phyloP scores from a whole-genome alignment of 2,329 filamentous ascomycete genomes.

The Cladosporium sphaerospermum region DNA sequence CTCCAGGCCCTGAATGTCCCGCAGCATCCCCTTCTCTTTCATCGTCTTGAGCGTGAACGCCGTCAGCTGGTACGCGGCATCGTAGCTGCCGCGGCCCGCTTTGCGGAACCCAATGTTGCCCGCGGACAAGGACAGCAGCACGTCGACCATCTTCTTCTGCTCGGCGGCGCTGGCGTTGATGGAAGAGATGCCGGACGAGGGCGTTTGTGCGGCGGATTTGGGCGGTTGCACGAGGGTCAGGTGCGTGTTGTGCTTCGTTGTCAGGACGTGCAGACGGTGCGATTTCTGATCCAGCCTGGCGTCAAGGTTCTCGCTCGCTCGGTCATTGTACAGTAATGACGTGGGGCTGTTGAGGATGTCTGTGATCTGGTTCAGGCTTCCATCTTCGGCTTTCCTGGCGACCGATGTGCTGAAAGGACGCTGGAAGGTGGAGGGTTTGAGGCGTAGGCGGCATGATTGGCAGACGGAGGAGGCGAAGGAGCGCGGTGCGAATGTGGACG shows the following conservation, averaged over 20 bases:
- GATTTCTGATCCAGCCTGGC: slow-evolving; percentile 35
- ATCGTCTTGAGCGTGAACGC: slow-evolving; percentile 79
- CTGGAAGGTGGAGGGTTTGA: slow-evolving; percentile 16
- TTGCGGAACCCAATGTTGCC: slow-evolving; percentile 93
- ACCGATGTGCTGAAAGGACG: slow-evolving; percentile 30
- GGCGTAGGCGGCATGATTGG: slow-evolving; percentile 33
- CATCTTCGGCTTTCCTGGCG: neutral
- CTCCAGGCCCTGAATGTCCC: slow-evolving; percentile 71
- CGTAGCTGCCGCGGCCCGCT: slow-evolving; percentile 71
- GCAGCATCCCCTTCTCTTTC: slow-evolving; percentile 70
- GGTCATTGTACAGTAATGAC: neutral
- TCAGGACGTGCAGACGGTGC: slow-evolving; percentile 81
- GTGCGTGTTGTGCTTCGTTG: slow-evolving; percentile 91
- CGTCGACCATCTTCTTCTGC: slow-evolving; percentile 42
- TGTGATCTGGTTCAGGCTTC: neutral
- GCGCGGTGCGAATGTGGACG: slow-evolving; percentile 16
- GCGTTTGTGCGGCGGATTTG: slow-evolving; percentile 21
- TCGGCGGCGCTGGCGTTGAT: slow-evolving; percentile 45
- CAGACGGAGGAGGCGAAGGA: slow-evolving; percentile 31
- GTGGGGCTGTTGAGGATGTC: neutral
- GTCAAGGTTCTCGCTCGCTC: slow-evolving; percentile 5
- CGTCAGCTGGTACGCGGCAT: slow-evolving; percentile 84
- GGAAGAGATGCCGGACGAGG: slow-evolving; percentile 20
- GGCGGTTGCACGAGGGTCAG: slow-evolving; percentile 76
- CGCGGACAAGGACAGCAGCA: slow-evolving; percentile 71